phyloP scores from a whole-genome alignment of 2,329 filamentous ascomycete species.

The Fusarium sp. region DNA sequence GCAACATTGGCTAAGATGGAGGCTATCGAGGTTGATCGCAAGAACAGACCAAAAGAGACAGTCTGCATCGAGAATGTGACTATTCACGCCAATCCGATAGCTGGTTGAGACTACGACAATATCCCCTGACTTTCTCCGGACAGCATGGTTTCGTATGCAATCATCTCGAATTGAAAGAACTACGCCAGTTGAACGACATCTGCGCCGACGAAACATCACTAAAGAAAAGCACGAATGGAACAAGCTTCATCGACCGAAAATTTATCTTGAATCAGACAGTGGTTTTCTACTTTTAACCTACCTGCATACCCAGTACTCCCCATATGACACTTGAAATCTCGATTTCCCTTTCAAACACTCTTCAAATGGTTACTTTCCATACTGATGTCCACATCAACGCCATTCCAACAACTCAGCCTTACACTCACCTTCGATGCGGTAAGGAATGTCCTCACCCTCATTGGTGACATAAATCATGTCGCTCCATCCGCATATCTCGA shows the following conservation, averaged over 20 bases:
- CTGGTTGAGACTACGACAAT: slow-evolving; percentile 60
- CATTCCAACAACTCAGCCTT: slow-evolving; percentile 3
- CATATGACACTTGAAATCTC: not conserved
- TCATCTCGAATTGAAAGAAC: slow-evolving; percentile 6
- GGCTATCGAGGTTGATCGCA: slow-evolving; percentile 79
- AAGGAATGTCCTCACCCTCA: slow-evolving; percentile 28
- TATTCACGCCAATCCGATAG: slow-evolving; percentile 84
- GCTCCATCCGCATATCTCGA: slow-evolving; percentile 40
- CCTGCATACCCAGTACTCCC: not conserved
- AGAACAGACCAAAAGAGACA: slow-evolving; percentile 77
- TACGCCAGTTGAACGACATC: not conserved
- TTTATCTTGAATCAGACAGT: not conserved
- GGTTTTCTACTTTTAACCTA: not conserved
- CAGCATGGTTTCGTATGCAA: not conserved
- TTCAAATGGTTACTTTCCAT: not conserved
- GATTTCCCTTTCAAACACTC: not conserved
- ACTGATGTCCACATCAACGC: not conserved
- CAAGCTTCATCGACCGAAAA: not conserved
- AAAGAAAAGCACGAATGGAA: not conserved
- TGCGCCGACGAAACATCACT: not conserved
- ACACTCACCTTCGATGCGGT: slow-evolving; percentile 8
- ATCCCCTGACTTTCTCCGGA: not conserved
- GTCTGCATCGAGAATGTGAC: slow-evolving; percentile 77
- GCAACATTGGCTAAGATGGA: slow-evolving; percentile 79
- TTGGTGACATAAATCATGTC: slow-evolving; percentile 48